Conservation (phyloP, 1,284 basidiomycete species). For the Fistulina hepatica region DNA sequence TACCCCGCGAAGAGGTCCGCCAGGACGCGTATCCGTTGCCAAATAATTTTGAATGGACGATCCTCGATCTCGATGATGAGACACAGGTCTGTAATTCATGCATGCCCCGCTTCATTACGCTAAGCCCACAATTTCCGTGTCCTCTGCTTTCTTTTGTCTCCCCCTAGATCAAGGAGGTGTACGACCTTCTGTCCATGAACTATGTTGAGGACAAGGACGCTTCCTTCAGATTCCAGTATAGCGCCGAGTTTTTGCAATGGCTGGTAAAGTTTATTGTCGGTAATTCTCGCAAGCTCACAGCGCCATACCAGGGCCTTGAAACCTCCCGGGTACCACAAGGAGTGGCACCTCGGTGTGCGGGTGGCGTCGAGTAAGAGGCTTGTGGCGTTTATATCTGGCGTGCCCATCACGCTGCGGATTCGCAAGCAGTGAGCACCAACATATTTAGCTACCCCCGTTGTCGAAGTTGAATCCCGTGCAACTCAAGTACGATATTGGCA, state of each 20-base stretch:
- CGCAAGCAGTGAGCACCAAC: conserved; percentile 76
- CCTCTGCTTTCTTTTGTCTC: background rate
- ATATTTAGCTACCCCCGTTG: conserved; percentile 27
- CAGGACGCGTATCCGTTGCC: conserved; percentile 85
- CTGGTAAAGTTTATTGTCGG: conserved; percentile 23
- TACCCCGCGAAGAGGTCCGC: conserved; percentile 68
- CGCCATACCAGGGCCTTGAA: conserved; percentile 70
- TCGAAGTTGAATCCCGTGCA: no score
- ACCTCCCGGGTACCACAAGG: conserved; percentile 85
- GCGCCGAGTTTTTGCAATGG: conserved; percentile 92
- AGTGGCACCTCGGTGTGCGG: conserved; percentile 95
- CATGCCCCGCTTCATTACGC: no score
- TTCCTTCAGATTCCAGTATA: conserved; percentile 93
- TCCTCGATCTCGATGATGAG: conserved; percentile 71
- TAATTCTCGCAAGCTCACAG: conserved; percentile 4
- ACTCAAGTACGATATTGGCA: conserved; percentile 52
- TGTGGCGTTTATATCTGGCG: conserved; percentile 97
- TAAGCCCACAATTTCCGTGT: conserved; percentile 5
- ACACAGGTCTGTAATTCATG: conserved; percentile 40
- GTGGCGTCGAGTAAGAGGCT: conserved; percentile 86
- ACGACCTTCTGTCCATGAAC: conserved; percentile 84
- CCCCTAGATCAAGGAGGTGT: conserved; percentile 78
- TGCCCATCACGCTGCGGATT: conserved; percentile 76
- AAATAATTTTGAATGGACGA: conserved; percentile 89
- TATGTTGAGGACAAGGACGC: conserved; percentile 98